Conservation (phyloP, 371 early-diverging fungal genomes). For the Mortierella sp. region DNA sequence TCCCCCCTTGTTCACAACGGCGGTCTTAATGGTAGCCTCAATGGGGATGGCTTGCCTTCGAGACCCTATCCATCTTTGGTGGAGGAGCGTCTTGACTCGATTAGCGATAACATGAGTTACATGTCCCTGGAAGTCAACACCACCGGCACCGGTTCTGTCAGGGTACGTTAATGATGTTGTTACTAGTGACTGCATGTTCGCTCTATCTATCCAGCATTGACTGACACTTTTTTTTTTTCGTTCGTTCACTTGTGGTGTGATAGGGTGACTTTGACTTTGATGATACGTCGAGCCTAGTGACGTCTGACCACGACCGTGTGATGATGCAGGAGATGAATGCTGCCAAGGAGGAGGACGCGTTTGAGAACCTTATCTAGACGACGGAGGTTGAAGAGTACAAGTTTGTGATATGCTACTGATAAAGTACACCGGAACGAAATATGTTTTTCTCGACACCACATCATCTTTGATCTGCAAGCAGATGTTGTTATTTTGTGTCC, state of each 20-base stretch:
- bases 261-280: constrained; percentile 73
- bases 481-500: background rate
- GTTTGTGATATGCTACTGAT: background rate
- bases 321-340: constrained; percentile 54
- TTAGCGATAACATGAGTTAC: constrained; percentile 68
- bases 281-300: constrained; percentile 59
- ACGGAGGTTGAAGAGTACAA: background rate
- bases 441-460: background rate
- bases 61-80: constrained; percentile 36
- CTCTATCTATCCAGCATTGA: too few species aligned
- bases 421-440: background rate
- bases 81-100: constrained; percentile 40
- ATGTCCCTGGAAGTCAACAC: constrained; percentile 80
- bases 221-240: background rate
- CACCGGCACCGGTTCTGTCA: constrained; percentile 75
- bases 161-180: constrained; percentile 44
- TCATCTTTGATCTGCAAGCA: background rate
- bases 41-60: constrained; percentile 17
- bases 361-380: constrained; percentile 23
- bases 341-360: constrained; percentile 36
- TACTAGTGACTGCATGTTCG: background rate
- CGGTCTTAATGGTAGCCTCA: constrained; percentile 26
- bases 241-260: background rate
- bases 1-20: constrained; percentile 47
- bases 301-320: constrained; percentile 59